Base-by-base conservation (phyloP, 1,284 basidiomycete genomes). In the Trametes hirsuta region DNA sequence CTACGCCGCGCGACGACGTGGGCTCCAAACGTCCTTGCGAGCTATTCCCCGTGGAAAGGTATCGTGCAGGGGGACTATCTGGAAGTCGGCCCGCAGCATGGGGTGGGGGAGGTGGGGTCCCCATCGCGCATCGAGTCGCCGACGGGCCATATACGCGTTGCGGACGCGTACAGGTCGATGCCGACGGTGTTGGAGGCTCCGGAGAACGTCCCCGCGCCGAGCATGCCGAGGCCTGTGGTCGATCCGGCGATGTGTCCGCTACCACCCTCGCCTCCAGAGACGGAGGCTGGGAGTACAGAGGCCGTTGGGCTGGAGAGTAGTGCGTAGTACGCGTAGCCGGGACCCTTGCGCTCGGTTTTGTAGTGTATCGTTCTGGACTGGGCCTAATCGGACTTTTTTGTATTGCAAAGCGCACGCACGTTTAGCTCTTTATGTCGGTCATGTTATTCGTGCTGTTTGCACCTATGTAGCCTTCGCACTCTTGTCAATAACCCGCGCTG, bases 131-230 rank as follows among this genome's bases (percentile, higher is more conserved):
- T 50, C 35, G 55, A 55, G 48, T 65, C 63, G 21, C 63, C 63
- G 4, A 40, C 58, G 11, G 58, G 60, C 9, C 55, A 65, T 41
- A 34, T 65, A 11, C 63, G 63, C 24, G 47, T 55, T 5, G 47
- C 60, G n/a, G 63, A 65, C 9, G 63, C 51, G 45, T 65, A 62
- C 55, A 47, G 63, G 37, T 60, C 63, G 30, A 62, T 65, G 63
- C 63, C 63, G 18, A 65, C 63, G 52, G 22, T 65, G 18, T 24
- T 37, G 52, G 63, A 65, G 53, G 55, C 40, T 15, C 36, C 52
- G 41, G 60, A 62, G 52, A 53, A 30, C 39, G 40, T 44, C 15
- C 46, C 47, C 1, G 52, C 55, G 11, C 44, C 51, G 6, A 51
- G 47, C 18, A 37, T 65, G 5, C 60, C 60, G n/a, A 53, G 51